phyloP scores from a whole-genome alignment of 2,329 filamentous ascomycete genomes.

The Exophiala lecanii-corni region DNA sequence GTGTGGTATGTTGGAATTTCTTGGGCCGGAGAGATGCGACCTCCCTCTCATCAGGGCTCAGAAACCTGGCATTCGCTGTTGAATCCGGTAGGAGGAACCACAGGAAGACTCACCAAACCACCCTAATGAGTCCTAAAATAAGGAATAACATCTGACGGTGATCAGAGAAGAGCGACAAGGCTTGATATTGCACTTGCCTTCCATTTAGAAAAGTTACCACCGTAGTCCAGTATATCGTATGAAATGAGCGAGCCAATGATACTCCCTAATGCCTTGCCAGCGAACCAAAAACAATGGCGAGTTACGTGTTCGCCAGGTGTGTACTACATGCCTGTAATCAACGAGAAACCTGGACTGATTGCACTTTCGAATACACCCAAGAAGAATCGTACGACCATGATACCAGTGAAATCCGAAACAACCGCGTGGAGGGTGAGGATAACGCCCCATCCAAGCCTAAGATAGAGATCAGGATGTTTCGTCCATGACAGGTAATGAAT shows the following conservation, averaged over 20 bases:
- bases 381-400: constrained; percentile 49
- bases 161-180: too few species aligned
- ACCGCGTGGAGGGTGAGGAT: constrained; percentile 43
- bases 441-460: constrained; percentile 44
- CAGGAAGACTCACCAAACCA: constrained; percentile 32
- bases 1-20: constrained; percentile 6
- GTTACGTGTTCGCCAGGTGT: constrained; percentile 44
- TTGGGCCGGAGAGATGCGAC: constrained; percentile 8
- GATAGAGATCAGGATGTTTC: not conserved
- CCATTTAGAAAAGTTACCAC: too few species aligned
- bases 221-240: too few species aligned
- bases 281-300: constrained; percentile 19
- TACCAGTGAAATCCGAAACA: constrained; percentile 46
- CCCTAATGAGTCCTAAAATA: constrained; percentile 6
- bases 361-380: constrained; percentile 54
- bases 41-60: constrained; percentile 6
- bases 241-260: too few species aligned
- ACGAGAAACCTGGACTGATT: constrained; percentile 48
- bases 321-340: constrained; percentile 44
- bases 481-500: not conserved
- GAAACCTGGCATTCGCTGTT: constrained; percentile 12
- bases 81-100: constrained; percentile 26
- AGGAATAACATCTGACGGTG: constrained; percentile 9
- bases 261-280: too few species aligned
- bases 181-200: too few species aligned